Base-by-base conservation (phyloP, 345 rosid species). In the Excoecaria cochinchinensis region DNA sequence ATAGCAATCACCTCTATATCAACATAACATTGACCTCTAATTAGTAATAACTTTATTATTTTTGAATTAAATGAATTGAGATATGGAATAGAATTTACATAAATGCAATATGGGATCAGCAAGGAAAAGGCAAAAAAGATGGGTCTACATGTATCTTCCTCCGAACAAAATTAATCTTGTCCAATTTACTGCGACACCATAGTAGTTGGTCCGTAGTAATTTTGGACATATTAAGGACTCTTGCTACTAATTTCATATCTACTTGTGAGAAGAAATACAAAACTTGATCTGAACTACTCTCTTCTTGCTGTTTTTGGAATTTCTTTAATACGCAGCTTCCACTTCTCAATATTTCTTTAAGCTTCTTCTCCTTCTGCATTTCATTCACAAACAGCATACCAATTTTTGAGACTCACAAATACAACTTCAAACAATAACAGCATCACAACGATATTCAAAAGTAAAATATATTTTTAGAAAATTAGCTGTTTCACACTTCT, bases 211-310 rank as follows among this genome's bases (percentile, higher is more conserved):
- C 98, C 0, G 79, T 80, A 0, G 93, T 87, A 74, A 95, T 42
- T 72, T 89, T 93, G 0, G 97, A 85, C 99, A 91, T 91, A 62
- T 83, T 89, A 70, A 95, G 81, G 22, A 90, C 97, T 51, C 99
- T 93, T 61, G 93, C 85, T 73, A 95, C 97, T 51, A 95, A 77
- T 77, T 81, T 91, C 95, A 92, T 85, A 76, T 95, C 98, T 71
- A 95, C 96, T 71, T 92, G 97, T n/a, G 92, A 90, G 80, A 95
- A 91, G 83, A 95, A 95, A 75, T 76, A 79, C 52, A 90, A 89
- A 11, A 85, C 96, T 72, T 88, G 91, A 38, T 92, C 92, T 36
- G 88, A 76, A 76, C 72, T 78, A 70, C 74, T 78, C 36, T 84
- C 87, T 50, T 80, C 86, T 48, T 77, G 74, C 24, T 72, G 84